Conservation (phyloP, 129 eudicot species). For the Artemisia tridentata region DNA sequence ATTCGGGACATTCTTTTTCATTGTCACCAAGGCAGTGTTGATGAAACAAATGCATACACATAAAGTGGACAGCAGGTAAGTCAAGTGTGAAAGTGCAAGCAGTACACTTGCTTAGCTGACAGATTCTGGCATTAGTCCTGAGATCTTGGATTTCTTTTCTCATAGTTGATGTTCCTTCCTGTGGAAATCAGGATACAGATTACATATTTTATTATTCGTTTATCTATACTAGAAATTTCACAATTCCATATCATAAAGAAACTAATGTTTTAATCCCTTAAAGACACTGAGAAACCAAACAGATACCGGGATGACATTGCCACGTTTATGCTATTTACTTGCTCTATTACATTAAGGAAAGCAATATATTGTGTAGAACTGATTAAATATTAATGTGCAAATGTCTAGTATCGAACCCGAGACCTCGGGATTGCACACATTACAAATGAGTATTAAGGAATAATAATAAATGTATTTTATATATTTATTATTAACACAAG, state of each 20-base stretch:
- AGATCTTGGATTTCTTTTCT: constrained; percentile 92
- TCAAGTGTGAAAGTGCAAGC: constrained; percentile 97
- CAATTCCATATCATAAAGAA: neutral
- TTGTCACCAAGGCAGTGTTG: constrained; percentile 97
- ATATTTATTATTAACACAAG: too few relatives aligned
- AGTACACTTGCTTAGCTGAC: constrained; percentile 98
- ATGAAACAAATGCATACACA: constrained; percentile 99
- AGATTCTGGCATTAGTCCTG: constrained; percentile 91
- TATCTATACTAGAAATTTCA: neutral
- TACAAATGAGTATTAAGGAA: too few relatives aligned
- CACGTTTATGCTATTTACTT: neutral
- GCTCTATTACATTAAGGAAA: neutral
- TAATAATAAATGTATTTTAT: too few relatives aligned
- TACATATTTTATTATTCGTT: neutral
- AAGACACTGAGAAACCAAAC: neutral
- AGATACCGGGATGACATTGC: neutral
- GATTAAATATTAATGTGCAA: too few relatives aligned
- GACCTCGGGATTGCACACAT: too few relatives aligned
- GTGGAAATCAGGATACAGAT: constrained; percentile 26
- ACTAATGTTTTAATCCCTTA: neutral
- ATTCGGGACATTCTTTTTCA: constrained; percentile 94
- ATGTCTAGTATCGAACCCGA: too few relatives aligned
- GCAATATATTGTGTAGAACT: neutral
- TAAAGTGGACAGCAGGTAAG: constrained; percentile 97
- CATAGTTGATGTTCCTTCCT: constrained; percentile 92